Evolutionary conservation across 495 filamentous ascomycete genomes (phyloP).

Genomic region (Podospora australis): DNA sequence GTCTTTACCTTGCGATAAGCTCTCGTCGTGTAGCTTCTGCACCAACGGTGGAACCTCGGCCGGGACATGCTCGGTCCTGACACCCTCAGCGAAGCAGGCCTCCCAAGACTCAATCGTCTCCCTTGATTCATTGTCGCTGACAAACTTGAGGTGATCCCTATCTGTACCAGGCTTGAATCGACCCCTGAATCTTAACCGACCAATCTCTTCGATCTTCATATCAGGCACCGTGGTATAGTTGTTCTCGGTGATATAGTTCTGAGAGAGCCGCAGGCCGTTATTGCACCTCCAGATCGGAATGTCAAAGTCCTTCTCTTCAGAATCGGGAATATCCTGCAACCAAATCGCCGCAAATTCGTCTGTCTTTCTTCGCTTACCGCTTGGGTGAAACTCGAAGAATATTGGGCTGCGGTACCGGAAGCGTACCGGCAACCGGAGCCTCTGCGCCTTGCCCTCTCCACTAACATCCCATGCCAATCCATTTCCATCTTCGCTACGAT

Average conservation of each 20-base stretch:
- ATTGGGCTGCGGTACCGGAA: constrained; percentile 82
- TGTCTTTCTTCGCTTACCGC: constrained; percentile 55
- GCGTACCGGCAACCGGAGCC: constrained; percentile 75
- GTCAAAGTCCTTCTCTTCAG: constrained; percentile 66
- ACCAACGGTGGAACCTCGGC: constrained; percentile 61
- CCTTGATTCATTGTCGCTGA: constrained; percentile 78
- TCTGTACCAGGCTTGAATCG: constrained; percentile 88
- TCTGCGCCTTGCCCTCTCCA: constrained; percentile 41
- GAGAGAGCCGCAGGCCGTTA: constrained; percentile 63
- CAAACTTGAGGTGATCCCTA: constrained; percentile 73
- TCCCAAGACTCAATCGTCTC: constrained; percentile 96
- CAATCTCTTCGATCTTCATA: constrained; percentile 62
- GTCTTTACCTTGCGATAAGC: constrained; percentile 68
- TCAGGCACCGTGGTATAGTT: constrained; percentile 62
- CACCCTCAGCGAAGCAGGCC: constrained; percentile 79
- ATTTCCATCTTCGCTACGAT: constrained; percentile 49
- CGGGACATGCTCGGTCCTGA: constrained; percentile 58
- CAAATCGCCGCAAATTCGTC: constrained; percentile 75
- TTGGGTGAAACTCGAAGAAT: constrained; percentile 74
- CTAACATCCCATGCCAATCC: constrained; percentile 63
- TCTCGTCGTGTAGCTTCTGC: constrained; percentile 69
- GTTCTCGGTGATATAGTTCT: constrained; percentile 81
- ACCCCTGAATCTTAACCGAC: constrained; percentile 69
- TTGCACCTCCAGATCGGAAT: constrained; percentile 83
- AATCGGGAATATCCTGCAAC: constrained; percentile 78